Evolutionary conservation across 805 yeast genomes (phyloP).

Genomic region (Metschnikowia vanudenii): DNA sequence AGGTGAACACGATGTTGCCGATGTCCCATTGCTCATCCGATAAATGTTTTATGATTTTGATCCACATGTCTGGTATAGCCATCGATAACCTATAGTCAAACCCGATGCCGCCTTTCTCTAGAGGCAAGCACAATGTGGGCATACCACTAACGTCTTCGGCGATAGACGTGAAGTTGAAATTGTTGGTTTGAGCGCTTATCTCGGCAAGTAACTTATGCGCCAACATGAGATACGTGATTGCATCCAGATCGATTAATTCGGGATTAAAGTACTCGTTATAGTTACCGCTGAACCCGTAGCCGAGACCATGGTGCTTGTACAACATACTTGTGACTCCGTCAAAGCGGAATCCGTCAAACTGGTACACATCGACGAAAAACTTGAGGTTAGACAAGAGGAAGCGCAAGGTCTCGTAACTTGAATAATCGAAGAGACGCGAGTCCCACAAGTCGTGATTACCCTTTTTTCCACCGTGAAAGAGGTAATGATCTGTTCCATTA

Average conservation of each 20-base stretch:
- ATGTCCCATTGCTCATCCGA: slow-evolving; percentile 90
- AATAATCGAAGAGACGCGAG: slow-evolving; percentile 89
- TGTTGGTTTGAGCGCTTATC: slow-evolving; percentile 39
- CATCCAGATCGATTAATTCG: slow-evolving; percentile 81
- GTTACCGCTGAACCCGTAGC: slow-evolving; percentile 87
- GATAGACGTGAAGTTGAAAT: slow-evolving; percentile 60
- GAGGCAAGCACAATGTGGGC: slow-evolving; percentile 87
- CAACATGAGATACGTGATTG: slow-evolving; percentile 80
- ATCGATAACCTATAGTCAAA: slow-evolving; percentile 91
- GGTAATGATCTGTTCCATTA: slow-evolving; percentile 94
- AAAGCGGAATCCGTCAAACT: slow-evolving; percentile 93
- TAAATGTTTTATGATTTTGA: slow-evolving; percentile 80
- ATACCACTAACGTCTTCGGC: slow-evolving; percentile 98
- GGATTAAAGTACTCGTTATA: slow-evolving; percentile 86
- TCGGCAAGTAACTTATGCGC: slow-evolving; percentile 77
- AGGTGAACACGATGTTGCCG: slow-evolving; percentile 72
- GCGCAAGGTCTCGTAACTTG: slow-evolving; percentile 85
- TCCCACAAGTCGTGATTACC: slow-evolving; percentile 95
- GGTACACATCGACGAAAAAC: slow-evolving; percentile 76
- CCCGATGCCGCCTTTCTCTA: slow-evolving; percentile 80
- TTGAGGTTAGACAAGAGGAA: slow-evolving; percentile 82
- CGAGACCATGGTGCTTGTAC: slow-evolving; percentile 88
- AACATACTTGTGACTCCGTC: slow-evolving; percentile 97
- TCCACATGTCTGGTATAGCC: slow-evolving; percentile 99
- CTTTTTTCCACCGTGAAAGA: slow-evolving; percentile 87